Evolutionary conservation across 2,329 filamentous ascomycete species (phyloP).

Genomic region (Aureobasidium zeae): DNA sequence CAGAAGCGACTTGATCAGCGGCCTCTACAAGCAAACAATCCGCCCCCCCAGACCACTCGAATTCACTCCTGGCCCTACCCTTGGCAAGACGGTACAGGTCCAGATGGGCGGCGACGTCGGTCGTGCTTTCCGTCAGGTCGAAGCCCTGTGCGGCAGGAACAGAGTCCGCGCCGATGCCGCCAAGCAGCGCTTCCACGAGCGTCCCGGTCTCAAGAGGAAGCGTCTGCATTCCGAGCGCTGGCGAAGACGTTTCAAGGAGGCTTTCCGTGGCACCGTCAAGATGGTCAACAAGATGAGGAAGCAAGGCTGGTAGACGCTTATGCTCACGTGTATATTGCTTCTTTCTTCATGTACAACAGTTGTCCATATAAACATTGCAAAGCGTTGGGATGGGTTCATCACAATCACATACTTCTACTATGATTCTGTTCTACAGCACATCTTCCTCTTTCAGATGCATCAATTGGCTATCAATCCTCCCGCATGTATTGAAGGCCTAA

Average conservation of each 20-base stretch:
- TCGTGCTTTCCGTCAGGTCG: conserved; percentile 38
- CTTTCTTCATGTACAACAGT: too few species aligned
- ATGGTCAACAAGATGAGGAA: conserved; percentile 61
- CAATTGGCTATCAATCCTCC: too few species aligned
- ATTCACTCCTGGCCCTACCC: conserved; percentile 25
- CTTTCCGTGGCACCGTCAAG: conserved; percentile 69
- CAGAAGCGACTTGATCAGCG: not conserved
- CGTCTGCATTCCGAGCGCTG: conserved; percentile 72
- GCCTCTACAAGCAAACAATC: conserved; percentile 9
- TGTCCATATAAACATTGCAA: too few species aligned
- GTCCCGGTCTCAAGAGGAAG: conserved; percentile 67
- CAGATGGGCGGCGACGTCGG: conserved; percentile 38
- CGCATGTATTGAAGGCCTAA: too few species aligned
- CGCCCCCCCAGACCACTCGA: conserved; percentile 1
- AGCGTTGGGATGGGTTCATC: too few species aligned
- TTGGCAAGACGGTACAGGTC: conserved; percentile 35
- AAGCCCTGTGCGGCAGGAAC: conserved; percentile 44
- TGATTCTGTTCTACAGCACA: too few species aligned
- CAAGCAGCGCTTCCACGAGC: conserved; percentile 62
- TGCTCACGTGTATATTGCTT: too few species aligned
- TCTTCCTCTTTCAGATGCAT: too few species aligned
- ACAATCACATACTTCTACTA: too few species aligned
- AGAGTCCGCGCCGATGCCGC: conserved; percentile 47
- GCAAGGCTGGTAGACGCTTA: conserved; percentile 68
- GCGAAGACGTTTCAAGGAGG: conserved; percentile 64